Conservation (phyloP, 768 basidiomycete species). For the Boletus reticulatus region DNA sequence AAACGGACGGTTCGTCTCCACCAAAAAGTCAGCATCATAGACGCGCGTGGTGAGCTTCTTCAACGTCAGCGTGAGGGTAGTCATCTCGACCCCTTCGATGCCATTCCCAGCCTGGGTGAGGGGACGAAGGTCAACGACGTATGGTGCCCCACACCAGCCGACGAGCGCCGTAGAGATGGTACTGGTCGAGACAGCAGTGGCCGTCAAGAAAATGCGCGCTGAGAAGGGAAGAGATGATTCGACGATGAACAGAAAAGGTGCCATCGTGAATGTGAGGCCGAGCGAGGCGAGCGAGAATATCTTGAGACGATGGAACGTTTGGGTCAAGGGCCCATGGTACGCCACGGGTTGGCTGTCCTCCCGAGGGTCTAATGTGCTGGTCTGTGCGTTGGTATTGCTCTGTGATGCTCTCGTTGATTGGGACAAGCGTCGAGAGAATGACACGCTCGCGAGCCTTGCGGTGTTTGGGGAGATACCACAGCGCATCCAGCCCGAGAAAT, state of each 20-base stretch:
- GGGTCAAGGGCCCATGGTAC: conserved; percentile 72
- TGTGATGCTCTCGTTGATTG: conserved; percentile 12
- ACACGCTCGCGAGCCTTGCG: neutral
- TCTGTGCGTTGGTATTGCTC: neutral
- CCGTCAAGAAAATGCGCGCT: conserved; percentile 66
- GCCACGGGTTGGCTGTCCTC: conserved; percentile 17
- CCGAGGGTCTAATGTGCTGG: neutral
- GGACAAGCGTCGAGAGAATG: conserved; percentile 5
- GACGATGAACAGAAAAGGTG: conserved; percentile 80
- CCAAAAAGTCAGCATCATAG: conserved; percentile 72
- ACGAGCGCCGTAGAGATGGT: conserved; percentile 74
- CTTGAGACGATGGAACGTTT: conserved; percentile 76
- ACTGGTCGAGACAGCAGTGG: conserved; percentile 70
- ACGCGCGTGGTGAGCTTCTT: conserved; percentile 63
- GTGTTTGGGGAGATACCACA: neutral
- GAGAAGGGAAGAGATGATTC: conserved; percentile 72
- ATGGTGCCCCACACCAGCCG: conserved; percentile 66
- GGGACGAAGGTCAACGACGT: conserved; percentile 63
- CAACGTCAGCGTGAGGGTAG: conserved; percentile 61
- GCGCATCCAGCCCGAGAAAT: conserved; percentile 1
- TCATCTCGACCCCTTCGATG: conserved; percentile 63
- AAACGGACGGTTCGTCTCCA: conserved; percentile 64
- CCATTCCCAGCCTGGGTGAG: conserved; percentile 44
- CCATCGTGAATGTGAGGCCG: conserved; percentile 59
- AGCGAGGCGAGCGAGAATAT: conserved; percentile 82